Evolutionary conservation across 768 basidiomycete species (phyloP), one percentile per base, ranked within the genome.

Genomic region (Pisolithus sp.): DNA sequence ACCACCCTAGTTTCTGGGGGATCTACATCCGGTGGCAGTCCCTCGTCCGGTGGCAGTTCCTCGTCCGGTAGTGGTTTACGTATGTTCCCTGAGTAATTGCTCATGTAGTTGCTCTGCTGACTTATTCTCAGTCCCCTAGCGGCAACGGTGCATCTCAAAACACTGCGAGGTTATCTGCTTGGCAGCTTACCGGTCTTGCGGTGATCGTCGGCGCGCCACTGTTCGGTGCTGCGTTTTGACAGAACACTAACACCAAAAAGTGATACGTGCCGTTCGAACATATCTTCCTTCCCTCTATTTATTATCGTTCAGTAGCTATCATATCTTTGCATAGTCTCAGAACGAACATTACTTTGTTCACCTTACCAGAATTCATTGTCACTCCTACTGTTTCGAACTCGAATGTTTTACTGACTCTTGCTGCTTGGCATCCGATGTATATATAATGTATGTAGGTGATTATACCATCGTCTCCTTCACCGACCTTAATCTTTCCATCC

Each of bases 61-160:
- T 7, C 39, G 4, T 48, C 47, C 38, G 41, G 61, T 53, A 6
- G 6, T 41, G 18, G 12, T 12, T 26, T 23, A 13, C 2, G 42
- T 17, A 15, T 12, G 34, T 34, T 34, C 13, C 30, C 34, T 15
- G 13, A 34, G 34, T 15, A 15, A 13, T 34, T 34, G 34, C 34
- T 13, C 12, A 34, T 18, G 23, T 55, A 21, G 21, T 21, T 40
- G 15, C 30, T 5, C 18, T 21, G 17, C 43, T 5, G 4, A 23
- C 55, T 31, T 36, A 7, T 23, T 34, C 34, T 15, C 34, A 34
- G 44, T 8, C 20, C 4, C n/a, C 7, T 7, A 45, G 26, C 26
- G 7, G 7, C 26, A 26, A 34, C 15, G 54, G 54, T 23, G 49
- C 62, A 7, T 23, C 62, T 2, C 62, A 43, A 24, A 23, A 40